A percentile compares a stretch with the other conserved stretches of the same genome.
These are phyloP conservation scores for Diphasiastrum complanatum DNA, from an alignment of 83 land plant species.

Conservation along the genomic window DNA sequence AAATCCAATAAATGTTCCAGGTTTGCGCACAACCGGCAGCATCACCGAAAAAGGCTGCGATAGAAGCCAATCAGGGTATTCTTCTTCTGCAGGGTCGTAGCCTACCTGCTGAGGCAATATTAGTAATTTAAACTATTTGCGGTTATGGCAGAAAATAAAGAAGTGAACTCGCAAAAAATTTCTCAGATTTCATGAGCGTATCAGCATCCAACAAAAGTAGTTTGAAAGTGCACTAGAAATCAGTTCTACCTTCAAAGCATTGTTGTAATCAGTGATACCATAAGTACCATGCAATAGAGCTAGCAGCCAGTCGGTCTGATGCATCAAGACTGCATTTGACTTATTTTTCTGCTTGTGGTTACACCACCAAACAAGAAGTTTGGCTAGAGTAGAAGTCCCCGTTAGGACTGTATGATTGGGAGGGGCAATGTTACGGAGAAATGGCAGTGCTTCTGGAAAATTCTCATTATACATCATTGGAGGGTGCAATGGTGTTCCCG, in stretches of 20 bases:
- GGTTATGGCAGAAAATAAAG: neutral
- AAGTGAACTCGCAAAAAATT: neutral
- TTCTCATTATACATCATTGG: slow-evolving; percentile 56
- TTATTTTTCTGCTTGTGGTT: slow-evolving; percentile 13
- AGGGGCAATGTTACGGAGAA: slow-evolving; percentile 52
- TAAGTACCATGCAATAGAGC: slow-evolving; percentile 64
- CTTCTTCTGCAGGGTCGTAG: slow-evolving; percentile 53
- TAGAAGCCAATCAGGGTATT: slow-evolving; percentile 53
- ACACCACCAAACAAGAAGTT: slow-evolving; percentile 67
- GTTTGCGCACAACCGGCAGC: slow-evolving; percentile 45
- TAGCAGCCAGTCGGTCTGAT: slow-evolving; percentile 63
- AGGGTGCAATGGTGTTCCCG: slow-evolving; percentile 38
- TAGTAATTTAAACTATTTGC: neutral
- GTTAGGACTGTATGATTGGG: slow-evolving; percentile 56
- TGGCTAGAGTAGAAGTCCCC: slow-evolving; percentile 57
- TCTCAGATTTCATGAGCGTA: too few species aligned
- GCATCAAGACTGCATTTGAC: slow-evolving; percentile 41
- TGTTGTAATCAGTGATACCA: slow-evolving; percentile 63
- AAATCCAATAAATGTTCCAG: slow-evolving; percentile 44
- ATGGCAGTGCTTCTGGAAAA: slow-evolving; percentile 45
- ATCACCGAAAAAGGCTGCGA: slow-evolving; percentile 47
- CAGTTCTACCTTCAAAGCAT: slow-evolving; percentile 42
- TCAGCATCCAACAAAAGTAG: neutral
- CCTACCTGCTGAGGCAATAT: slow-evolving; percentile 36
- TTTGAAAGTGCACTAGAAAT: neutral